phyloP scores from a whole-genome alignment of 768 basidiomycete genomes.

The Mycena pura region DNA sequence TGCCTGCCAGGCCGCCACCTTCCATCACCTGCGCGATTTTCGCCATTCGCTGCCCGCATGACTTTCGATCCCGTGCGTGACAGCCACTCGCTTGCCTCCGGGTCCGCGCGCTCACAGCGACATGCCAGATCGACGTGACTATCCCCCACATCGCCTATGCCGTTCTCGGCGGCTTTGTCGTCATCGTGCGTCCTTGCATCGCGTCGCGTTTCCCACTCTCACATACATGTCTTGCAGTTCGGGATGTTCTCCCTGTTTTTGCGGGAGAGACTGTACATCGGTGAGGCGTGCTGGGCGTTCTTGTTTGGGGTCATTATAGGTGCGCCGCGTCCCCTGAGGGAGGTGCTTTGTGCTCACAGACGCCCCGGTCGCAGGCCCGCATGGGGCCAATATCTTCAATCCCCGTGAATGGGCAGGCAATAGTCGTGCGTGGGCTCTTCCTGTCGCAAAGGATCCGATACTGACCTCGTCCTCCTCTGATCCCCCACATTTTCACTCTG shows the following conservation, averaged over 20 bases:
- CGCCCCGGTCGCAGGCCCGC: constrained; percentile 64
- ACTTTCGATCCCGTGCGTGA: constrained; percentile 25
- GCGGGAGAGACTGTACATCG: constrained; percentile 82
- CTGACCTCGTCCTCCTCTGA: background rate
- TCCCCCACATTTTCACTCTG: background rate
- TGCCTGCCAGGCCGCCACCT: background rate
- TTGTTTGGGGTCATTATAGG: constrained; percentile 91
- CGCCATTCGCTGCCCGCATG: constrained; percentile 16
- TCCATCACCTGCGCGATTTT: constrained; percentile 18
- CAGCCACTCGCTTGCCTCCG: background rate
- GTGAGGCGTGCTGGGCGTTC: constrained; percentile 97
- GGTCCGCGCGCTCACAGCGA: background rate
- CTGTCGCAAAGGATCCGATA: background rate
- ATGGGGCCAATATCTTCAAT: constrained; percentile 81
- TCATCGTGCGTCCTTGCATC: constrained; percentile 70
- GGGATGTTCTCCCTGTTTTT: constrained; percentile 95
- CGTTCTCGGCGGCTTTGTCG: constrained; percentile 82
- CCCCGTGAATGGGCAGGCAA: constrained; percentile 76
- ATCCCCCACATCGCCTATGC: constrained; percentile 81
- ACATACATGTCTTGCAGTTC: constrained; percentile 56
- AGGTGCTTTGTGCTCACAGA: background rate
- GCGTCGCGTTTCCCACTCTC: constrained; percentile 57
- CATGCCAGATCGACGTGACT: constrained; percentile 62
- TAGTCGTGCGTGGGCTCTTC: constrained; percentile 11
- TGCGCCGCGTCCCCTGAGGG: constrained; percentile 40